Evolutionary conservation across 768 basidiomycete species (phyloP).

Genomic region (Mycena vitilis): DNA sequence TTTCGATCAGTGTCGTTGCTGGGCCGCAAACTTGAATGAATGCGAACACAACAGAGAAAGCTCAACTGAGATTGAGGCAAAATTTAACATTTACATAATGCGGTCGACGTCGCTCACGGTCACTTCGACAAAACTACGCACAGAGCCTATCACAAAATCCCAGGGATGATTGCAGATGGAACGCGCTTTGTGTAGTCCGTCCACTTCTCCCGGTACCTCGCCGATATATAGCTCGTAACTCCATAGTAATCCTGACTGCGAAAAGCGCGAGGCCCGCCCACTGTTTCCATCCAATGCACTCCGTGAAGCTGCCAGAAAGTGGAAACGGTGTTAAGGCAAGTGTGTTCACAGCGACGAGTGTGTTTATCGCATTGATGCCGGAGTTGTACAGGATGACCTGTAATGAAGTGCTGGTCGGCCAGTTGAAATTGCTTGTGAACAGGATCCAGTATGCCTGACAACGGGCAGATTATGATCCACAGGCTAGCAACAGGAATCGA

Average conservation of each 20-base stretch:
- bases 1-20: no score
- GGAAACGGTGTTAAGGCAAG: conserved; percentile 29
- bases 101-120: no score
- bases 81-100: no score
- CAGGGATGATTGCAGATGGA: conserved; percentile 30
- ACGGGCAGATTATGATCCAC: neutral
- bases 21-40: no score
- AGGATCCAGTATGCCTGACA: conserved; percentile 23
- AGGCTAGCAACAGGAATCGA: neutral
- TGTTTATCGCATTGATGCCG: conserved; percentile 34
- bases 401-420: conserved; percentile 21
- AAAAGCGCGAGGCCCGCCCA: conserved; percentile 36
- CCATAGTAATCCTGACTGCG: conserved; percentile 35
- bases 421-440: conserved; percentile 19
- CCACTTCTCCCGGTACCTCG: conserved; percentile 27
- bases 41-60: no score
- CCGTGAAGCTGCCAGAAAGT: conserved; percentile 22
- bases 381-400: conserved; percentile 32
- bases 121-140: neutral
- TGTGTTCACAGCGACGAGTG: conserved; percentile 36
- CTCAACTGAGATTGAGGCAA: no score
- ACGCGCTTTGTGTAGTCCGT: conserved; percentile 25
- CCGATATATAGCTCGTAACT: conserved; percentile 23
- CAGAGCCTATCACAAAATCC: conserved; percentile 16
- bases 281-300: conserved; percentile 35